phyloP scores from a whole-genome alignment of 768 basidiomycete genomes.

The Boletus subparvulus region DNA sequence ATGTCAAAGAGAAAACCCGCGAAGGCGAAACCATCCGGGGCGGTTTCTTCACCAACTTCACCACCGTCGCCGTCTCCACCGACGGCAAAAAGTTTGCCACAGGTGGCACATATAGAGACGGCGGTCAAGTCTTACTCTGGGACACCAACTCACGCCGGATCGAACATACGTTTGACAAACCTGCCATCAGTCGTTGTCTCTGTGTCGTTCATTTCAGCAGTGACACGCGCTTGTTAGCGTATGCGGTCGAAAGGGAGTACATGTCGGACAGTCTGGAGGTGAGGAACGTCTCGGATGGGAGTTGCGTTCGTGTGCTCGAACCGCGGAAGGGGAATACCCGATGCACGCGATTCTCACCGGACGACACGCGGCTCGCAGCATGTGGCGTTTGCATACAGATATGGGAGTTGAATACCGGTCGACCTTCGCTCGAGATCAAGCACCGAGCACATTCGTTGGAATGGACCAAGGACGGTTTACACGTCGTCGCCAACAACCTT shows the following conservation, averaged over 20 bases:
- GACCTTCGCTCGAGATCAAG: conserved; percentile 25
- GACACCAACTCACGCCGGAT: conserved; percentile 20
- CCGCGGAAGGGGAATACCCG: conserved; percentile 24
- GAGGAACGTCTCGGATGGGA: conserved; percentile 12
- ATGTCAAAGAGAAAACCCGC: conserved; percentile 20
- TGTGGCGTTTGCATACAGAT: conserved; percentile 26
- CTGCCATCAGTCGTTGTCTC: conserved; percentile 20
- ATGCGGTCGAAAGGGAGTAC: conserved; percentile 25
- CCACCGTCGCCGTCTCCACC: conserved; percentile 24
- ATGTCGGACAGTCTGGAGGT: conserved; percentile 26
- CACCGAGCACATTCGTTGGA: conserved; percentile 25
- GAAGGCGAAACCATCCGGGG: conserved; percentile 22
- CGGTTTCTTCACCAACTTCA: conserved; percentile 28
- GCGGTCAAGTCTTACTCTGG: conserved; percentile 26
- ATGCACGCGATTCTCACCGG: conserved; percentile 27
- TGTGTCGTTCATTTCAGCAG: conserved; percentile 26
- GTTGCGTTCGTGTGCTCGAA: conserved; percentile 17
- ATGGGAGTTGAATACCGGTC: conserved; percentile 19
- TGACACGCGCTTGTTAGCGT: conserved; percentile 19
- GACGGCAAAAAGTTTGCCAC: conserved; percentile 27
- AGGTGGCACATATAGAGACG: conserved; percentile 24
- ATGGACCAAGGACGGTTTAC: conserved; percentile 22
- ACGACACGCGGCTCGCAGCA: conserved; percentile 22
- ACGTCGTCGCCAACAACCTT: conserved; percentile 23
- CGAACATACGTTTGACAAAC: conserved; percentile 26